These are phyloP conservation scores for Didymella sp. DNA, from an alignment of 2,329 filamentous ascomycete species.

Conservation along the genomic window DNA sequence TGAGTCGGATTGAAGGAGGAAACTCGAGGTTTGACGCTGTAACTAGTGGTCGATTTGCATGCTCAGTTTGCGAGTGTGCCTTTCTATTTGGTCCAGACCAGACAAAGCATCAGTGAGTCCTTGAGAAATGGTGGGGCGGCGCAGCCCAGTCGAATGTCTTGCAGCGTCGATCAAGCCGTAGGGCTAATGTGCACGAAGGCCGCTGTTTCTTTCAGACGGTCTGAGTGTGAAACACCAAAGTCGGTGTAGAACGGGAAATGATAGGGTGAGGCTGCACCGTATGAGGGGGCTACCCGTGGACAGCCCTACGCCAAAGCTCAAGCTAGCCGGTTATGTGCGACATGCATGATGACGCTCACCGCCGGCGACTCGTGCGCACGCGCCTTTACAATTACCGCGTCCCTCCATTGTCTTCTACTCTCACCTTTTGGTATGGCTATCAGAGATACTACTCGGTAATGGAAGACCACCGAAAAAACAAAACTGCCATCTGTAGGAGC, in stretches of 20 bases:
- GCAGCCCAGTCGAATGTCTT: neutral
- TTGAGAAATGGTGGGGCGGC: neutral
- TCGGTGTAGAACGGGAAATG: neutral
- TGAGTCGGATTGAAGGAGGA: neutral
- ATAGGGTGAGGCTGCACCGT: constrained; percentile 12
- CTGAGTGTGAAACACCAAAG: constrained; percentile 2
- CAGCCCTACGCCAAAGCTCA: constrained; percentile 3
- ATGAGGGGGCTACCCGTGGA: neutral
- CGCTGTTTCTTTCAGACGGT: neutral
- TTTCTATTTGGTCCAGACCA: neutral
- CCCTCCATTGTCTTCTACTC: constrained; percentile 1
- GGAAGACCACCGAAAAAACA: constrained; percentile 22
- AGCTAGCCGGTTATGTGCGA: constrained; percentile 3
- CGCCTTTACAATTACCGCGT: constrained; percentile 4
- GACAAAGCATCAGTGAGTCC: neutral
- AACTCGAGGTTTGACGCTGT: neutral
- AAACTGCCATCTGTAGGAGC: constrained; percentile 22
- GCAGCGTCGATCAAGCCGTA: neutral
- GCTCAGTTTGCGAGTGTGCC: neutral
- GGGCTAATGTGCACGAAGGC: neutral
- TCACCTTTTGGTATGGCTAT: constrained; percentile 11
- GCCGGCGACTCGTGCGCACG: constrained; percentile 13
- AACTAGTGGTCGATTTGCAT: too few species aligned
- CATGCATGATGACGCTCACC: constrained; percentile 22
- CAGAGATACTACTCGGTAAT: constrained; percentile 26